Conservation (phyloP, 31 red algal species). For the Porphyra umbilicalis region DNA sequence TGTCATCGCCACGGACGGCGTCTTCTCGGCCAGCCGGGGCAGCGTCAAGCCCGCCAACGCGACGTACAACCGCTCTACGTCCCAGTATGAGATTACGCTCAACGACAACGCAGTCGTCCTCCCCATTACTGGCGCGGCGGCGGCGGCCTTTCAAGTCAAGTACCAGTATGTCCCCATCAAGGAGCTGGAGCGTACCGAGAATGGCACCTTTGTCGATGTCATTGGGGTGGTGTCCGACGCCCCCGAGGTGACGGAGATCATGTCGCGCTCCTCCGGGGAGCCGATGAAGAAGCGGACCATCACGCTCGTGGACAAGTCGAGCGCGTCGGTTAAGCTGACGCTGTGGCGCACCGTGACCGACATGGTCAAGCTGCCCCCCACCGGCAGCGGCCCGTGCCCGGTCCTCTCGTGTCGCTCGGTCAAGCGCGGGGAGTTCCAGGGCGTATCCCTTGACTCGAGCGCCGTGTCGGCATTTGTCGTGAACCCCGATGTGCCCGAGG, state of each 20-base stretch:
- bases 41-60: conserved; percentile 78
- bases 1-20: conserved; percentile 46
- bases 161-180: conserved; percentile 85
- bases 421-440: conserved; percentile 78
- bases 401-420: conserved; percentile 32
- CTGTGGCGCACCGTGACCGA: conserved; percentile 69
- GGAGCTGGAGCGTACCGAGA: conserved; percentile 44
- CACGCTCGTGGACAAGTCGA: conserved; percentile 69
- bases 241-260: conserved; percentile 55
- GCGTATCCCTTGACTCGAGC: conserved; percentile 55
- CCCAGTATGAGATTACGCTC: conserved; percentile 82
- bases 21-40: conserved; percentile 63
- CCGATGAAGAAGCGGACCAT: conserved; percentile 50
- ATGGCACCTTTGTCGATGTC: conserved; percentile 62
- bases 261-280: conserved; percentile 58
- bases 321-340: conserved; percentile 51
- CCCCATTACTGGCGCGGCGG: conserved; percentile 27
- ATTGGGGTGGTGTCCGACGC: conserved; percentile 62
- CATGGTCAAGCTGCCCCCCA: conserved; percentile 31
- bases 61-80: conserved; percentile 65
- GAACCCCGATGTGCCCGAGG: conserved; percentile 75
- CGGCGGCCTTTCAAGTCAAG: conserved; percentile 24
- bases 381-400: conserved; percentile 20
- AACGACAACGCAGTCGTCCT: conserved; percentile 50
- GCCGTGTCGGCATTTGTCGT: conserved; percentile 56